Conservation (phyloP, 2,329 filamentous ascomycete genomes). For the Apiospora arundinis region DNA sequence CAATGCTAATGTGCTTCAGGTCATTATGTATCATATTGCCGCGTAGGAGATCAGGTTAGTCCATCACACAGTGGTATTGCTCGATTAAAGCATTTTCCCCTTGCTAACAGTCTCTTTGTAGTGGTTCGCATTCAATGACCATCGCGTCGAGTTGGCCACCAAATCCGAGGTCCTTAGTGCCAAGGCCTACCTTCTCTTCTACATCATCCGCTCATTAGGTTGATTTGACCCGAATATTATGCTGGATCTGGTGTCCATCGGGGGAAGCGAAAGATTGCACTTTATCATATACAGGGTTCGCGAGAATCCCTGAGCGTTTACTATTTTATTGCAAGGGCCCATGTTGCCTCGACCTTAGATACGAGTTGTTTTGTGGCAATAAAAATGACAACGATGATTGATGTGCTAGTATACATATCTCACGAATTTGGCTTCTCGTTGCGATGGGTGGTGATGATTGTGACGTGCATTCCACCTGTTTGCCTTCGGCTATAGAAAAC, state of each 20-base stretch:
- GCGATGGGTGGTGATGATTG: neutral
- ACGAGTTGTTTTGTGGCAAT: neutral
- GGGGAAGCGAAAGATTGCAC: too few relatives aligned
- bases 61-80: conserved; percentile 16
- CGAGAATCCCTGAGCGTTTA: neutral
- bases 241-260: neutral
- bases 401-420: neutral
- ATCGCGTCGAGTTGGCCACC: conserved; percentile 83
- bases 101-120: conserved; percentile 44
- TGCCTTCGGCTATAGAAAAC: neutral
- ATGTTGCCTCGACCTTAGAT: neutral
- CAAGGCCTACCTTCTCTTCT: conserved; percentile 91
- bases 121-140: conserved; percentile 97
- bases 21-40: conserved; percentile 89
- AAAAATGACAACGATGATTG: conserved; percentile 1
- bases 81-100: neutral
- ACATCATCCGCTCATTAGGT: conserved; percentile 63
- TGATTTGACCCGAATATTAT: neutral
- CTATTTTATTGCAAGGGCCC: neutral
- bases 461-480: neutral
- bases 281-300: neutral
- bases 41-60: conserved; percentile 74
- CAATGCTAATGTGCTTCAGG: conserved; percentile 44
- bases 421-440: neutral
- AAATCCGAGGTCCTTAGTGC: conserved; percentile 85